These are phyloP conservation scores for Diospyros lotus DNA, from an alignment of 148 eudicot genomes.

Conservation along the genomic window DNA sequence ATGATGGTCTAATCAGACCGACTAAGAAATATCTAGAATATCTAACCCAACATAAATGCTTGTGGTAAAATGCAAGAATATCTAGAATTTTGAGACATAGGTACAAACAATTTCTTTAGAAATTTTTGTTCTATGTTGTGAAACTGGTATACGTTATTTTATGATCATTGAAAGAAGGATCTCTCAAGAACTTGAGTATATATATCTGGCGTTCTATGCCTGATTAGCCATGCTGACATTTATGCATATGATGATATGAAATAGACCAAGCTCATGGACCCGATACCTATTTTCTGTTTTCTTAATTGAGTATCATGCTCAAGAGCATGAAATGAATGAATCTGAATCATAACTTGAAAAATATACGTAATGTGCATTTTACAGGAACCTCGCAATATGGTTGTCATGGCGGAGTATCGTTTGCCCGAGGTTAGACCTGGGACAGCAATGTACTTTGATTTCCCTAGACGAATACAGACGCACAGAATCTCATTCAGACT, in stretches of 20 bases:
- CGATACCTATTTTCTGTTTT: background rate
- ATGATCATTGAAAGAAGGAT: background rate
- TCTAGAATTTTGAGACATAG: background rate
- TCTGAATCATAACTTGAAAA: background rate
- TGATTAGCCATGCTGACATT: slow-evolving; percentile 3
- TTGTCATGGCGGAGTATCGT: slow-evolving; percentile 70
- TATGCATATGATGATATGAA: background rate
- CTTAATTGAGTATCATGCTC: background rate
- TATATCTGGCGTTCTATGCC: background rate
- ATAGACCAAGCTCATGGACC: background rate
- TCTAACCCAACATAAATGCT: background rate
- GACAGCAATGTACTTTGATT: slow-evolving; percentile 86
- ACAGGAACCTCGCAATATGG: slow-evolving; percentile 80
- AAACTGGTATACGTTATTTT: background rate
- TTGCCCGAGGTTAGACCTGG: slow-evolving; percentile 83
- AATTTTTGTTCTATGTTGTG: background rate
- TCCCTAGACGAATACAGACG: slow-evolving; percentile 70
- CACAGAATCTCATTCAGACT: slow-evolving; percentile 72
- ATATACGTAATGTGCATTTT: background rate
- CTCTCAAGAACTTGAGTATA: background rate
- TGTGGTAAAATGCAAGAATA: background rate
- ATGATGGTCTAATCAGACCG: too few relatives aligned
- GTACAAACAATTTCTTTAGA: too few relatives aligned
- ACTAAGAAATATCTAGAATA: too few relatives aligned
- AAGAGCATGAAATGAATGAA: background rate